Conservation (phyloP, 176 grass and related monocot genomes). For the Triticum timopheevii region DNA sequence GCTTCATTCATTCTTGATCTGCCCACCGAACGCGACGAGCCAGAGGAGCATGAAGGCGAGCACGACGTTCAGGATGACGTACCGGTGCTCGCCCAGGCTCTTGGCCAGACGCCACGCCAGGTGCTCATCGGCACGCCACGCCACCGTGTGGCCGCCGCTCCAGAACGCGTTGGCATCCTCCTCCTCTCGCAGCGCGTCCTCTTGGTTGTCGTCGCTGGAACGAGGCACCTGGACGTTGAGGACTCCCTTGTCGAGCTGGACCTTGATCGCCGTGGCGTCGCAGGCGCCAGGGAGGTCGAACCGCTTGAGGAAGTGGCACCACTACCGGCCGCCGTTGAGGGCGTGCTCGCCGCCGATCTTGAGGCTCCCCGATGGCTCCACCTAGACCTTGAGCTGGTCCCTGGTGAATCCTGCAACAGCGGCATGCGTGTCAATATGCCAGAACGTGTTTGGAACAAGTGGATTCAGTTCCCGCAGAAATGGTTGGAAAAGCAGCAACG, state of each 20-base stretch:
- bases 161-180: not conserved
- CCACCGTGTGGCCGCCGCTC: not conserved
- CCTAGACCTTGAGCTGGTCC: constrained; percentile 66
- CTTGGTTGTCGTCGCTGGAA: not conserved
- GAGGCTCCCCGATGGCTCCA: constrained; percentile 41
- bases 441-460: not conserved
- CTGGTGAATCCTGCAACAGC: constrained; percentile 55
- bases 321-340: constrained; percentile 32
- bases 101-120: constrained; percentile 22
- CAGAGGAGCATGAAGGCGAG: constrained; percentile 47
- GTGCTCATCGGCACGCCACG: not conserved
- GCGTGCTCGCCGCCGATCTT: constrained; percentile 55
- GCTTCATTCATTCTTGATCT: constrained; percentile 16
- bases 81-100: constrained; percentile 35
- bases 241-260: constrained; percentile 50
- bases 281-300: constrained; percentile 41
- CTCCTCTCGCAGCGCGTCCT: not conserved
- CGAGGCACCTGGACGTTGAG: constrained; percentile 57
- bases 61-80: constrained; percentile 50
- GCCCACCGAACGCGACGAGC: constrained; percentile 43
- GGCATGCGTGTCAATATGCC: not conserved
- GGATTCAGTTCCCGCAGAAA: not conserved
- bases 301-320: constrained; percentile 50
- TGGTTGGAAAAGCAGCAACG: not conserved
- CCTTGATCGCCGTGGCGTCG: constrained; percentile 42